Conservation (phyloP, 192 early-diverging fungal genomes). For the Rhizophlyctis rosea region DNA sequence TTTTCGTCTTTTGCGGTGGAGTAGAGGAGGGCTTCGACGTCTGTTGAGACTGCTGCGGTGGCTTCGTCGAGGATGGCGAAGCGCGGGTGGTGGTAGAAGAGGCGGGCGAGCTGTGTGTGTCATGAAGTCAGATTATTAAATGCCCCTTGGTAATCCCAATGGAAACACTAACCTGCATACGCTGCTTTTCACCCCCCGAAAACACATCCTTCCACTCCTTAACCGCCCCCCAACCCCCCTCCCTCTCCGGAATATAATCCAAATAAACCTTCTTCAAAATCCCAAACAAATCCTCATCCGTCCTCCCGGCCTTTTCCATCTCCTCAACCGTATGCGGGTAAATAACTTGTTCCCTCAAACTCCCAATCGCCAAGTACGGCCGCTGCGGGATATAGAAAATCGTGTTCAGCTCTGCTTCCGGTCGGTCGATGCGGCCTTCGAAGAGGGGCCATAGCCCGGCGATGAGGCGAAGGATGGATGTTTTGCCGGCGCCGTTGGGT, state of each 20-base stretch:
- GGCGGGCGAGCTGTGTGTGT: slow-evolving; percentile 88
- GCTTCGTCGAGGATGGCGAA: slow-evolving; percentile 98
- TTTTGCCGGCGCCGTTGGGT: slow-evolving; percentile 89
- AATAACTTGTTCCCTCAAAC: slow-evolving; percentile 94
- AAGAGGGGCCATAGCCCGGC: slow-evolving; percentile 96
- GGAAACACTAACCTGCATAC: slow-evolving; percentile 6
- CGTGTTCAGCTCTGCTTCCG: slow-evolving; percentile 51
- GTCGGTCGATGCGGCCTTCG: slow-evolving; percentile 57
- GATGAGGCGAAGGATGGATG: slow-evolving; percentile 92
- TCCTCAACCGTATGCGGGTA: slow-evolving; percentile 88
- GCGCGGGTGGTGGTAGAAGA: slow-evolving; percentile 94
- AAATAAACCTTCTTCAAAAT: slow-evolving; percentile 86
- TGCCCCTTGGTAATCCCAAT: too few relatives aligned
- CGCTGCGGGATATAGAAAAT: slow-evolving; percentile 99
- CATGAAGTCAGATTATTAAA: neutral
- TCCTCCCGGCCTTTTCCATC: slow-evolving; percentile 66
- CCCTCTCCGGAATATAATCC: slow-evolving; percentile 74
- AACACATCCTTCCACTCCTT: slow-evolving; percentile 75
- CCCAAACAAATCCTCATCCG: slow-evolving; percentile 73
- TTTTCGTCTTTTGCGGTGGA: slow-evolving; percentile 61
- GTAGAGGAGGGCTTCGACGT: slow-evolving; percentile 89
- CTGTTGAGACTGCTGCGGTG: slow-evolving; percentile 89
- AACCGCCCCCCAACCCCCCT: slow-evolving; percentile 70
- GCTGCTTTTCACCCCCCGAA: slow-evolving; percentile 82
- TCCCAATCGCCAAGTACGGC: slow-evolving; percentile 93